Percentiles rank a stretch among this genome's conserved stretches.
Evolutionary conservation across 1,284 basidiomycete genomes (phyloP).

Genomic region (Lentinula novae-zelandiae): DNA sequence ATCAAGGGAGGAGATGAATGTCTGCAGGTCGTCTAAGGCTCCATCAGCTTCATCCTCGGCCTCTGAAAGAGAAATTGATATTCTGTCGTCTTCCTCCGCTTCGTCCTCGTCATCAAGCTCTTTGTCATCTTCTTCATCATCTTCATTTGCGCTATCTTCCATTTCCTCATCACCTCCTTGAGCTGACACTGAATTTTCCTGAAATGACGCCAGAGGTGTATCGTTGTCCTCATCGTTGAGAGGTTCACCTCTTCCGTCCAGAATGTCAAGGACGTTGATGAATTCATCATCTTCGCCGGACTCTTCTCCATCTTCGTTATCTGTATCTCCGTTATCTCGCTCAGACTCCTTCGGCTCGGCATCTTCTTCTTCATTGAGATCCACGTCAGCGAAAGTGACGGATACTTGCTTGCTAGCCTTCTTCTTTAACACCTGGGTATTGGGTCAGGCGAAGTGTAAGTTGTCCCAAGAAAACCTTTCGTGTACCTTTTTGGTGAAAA

Average conservation of each 20-base stretch:
- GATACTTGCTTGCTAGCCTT: constrained; percentile 16
- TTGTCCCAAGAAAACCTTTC: neutral
- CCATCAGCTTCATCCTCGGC: constrained; percentile 54
- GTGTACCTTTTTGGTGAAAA: constrained; percentile 48
- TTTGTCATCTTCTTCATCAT: constrained; percentile 28
- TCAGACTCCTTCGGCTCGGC: constrained; percentile 16
- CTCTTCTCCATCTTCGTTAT: constrained; percentile 46
- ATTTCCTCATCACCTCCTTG: constrained; percentile 38
- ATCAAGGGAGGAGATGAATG: constrained; percentile 71
- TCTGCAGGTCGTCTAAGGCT: constrained; percentile 65
- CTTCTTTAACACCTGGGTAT: constrained; percentile 17
- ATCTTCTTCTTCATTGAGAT: constrained; percentile 64
- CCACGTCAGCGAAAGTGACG: constrained; percentile 51
- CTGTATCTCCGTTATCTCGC: constrained; percentile 24
- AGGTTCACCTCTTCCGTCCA: constrained; percentile 59
- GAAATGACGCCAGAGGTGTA: constrained; percentile 13
- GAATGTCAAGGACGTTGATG: constrained; percentile 63
- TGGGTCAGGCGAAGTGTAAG: neutral
- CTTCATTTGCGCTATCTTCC: constrained; percentile 43
- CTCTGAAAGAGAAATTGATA: constrained; percentile 48
- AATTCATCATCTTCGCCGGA: constrained; percentile 58
- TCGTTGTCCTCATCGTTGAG: constrained; percentile 34
- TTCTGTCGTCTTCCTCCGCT: constrained; percentile 38
- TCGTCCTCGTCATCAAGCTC: constrained; percentile 41
- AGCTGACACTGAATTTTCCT: constrained; percentile 31